Evolutionary conservation across 495 filamentous ascomycete species (phyloP), one percentile per base, ranked within the genome.

Genomic region (Neurospora sp.): DNA sequence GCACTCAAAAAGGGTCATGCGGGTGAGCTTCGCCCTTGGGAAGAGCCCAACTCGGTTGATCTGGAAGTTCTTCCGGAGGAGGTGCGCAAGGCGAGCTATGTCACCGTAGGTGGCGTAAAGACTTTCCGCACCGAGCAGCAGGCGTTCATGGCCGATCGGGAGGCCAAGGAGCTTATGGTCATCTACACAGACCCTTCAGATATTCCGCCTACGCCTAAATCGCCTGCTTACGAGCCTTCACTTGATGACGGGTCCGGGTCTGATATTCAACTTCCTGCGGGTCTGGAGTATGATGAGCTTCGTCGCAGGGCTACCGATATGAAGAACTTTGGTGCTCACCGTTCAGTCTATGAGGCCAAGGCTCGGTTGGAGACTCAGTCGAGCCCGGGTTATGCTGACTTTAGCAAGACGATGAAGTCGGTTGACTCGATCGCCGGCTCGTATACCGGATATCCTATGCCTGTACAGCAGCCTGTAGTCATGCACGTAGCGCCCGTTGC

Each of bases 141-240:
- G 72, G 84, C 86, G 53, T 83, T 85, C 5, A 93, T 93, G 78
- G 86, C 90, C 39, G 86, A 90, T 69, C 89, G 92, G 9, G 94
- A 97, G 80, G 83, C 85, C 27, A 89, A 85, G n/a, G 94, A 92
- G 35, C 86, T 97, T 40, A 93, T 96, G 89, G 92, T 90, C 6
- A 88, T 94, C 73, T 96, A 97, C 77, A 87, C 90, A 1, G 89
- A 89, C 70, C 80, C 82, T 42, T 86, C 87, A 9, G 94, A 97
- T 76, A 90, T 96, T 73, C 94, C 94, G 6, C 83, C 89, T 1
- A 89, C 90, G 0, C 91, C 94, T 3, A 88, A 90, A 71, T 94
- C 96, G 70, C 93, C 94, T 4, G 79, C 85, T 8, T 75, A 78
- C 61, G 78, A 76, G 71, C 69, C 77, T 10, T 61, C 72, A 3